Conservation (phyloP, 2,329 filamentous ascomycete species). For the Zalaria sp. region DNA sequence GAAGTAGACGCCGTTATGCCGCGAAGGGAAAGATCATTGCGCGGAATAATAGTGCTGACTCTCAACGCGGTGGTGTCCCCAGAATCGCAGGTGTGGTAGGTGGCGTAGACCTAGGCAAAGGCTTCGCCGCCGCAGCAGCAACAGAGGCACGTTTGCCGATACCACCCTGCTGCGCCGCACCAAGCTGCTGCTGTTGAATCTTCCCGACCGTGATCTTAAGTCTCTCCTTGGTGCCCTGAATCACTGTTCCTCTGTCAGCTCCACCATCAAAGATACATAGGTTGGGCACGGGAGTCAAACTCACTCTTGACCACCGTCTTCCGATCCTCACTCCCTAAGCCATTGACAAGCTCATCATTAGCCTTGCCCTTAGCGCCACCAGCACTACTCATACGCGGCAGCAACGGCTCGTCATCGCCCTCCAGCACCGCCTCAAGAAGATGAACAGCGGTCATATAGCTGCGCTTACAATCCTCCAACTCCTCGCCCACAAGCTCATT, state of each 20-base stretch:
- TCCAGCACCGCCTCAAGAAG: constrained; percentile 94
- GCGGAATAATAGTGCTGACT: background rate
- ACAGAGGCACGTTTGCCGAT: background rate
- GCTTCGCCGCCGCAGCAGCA: background rate
- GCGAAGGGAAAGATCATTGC: background rate
- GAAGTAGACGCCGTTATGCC: no score
- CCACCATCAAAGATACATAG: background rate
- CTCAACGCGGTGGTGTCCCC: background rate
- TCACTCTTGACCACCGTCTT: constrained; percentile 60
- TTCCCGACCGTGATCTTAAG: constrained; percentile 5
- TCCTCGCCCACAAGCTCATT: constrained; percentile 92
- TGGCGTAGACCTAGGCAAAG: background rate
- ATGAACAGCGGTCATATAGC: constrained; percentile 82
- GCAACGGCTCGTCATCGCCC: constrained; percentile 48
- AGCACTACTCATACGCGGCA: constrained; percentile 30
- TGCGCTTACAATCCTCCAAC: constrained; percentile 73
- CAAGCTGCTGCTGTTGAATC: constrained; percentile 2
- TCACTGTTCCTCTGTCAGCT: constrained; percentile 4
- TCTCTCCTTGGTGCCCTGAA: constrained; percentile 6
- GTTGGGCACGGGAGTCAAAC: constrained; percentile 14
- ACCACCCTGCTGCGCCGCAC: constrained; percentile 1
- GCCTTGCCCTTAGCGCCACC: constrained; percentile 30
- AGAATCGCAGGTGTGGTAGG: background rate
- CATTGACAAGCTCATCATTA: constrained; percentile 35
- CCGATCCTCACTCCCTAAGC: constrained; percentile 55